Conservation (phyloP, 345 rosid genomes). For the Melaleuca alternifolia region DNA sequence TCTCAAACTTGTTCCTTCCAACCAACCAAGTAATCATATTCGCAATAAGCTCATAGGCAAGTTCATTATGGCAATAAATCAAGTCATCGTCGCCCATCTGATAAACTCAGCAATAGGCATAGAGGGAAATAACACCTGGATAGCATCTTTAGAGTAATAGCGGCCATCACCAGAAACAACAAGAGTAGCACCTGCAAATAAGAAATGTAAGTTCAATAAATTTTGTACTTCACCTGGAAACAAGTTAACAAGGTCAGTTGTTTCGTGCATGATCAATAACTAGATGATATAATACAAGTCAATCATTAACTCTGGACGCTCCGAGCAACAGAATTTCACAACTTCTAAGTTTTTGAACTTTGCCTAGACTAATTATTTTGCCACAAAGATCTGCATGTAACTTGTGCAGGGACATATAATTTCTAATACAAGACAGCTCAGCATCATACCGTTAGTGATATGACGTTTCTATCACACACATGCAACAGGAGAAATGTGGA, state of each 20-base stretch:
- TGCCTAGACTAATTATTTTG: not conserved
- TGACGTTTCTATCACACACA: not conserved
- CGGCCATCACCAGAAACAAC: conserved; percentile 99
- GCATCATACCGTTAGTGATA: not conserved
- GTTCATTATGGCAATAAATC: not conserved
- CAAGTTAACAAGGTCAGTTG: not conserved
- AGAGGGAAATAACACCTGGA: conserved; percentile 47
- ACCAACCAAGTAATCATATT: not conserved
- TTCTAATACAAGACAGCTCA: not conserved
- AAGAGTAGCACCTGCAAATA: conserved; percentile 73
- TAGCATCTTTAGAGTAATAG: conserved; percentile 85
- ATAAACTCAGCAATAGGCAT: not conserved
- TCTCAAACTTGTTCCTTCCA: not conserved
- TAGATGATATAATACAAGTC: not conserved
- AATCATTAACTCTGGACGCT: not conserved
- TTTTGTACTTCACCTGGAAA: not conserved
- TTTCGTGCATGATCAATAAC: not conserved
- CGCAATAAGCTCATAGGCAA: not conserved
- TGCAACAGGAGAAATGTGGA: not conserved
- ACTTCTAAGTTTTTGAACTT: not conserved
- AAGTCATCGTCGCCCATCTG: not conserved
- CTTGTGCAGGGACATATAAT: not conserved
- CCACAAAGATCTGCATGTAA: not conserved
- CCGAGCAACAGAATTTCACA: not conserved
- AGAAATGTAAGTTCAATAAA: not conserved